Evolutionary conservation across 306 rosid genomes (phyloP).

Genomic region (Gynostemma pentaphyllum): DNA sequence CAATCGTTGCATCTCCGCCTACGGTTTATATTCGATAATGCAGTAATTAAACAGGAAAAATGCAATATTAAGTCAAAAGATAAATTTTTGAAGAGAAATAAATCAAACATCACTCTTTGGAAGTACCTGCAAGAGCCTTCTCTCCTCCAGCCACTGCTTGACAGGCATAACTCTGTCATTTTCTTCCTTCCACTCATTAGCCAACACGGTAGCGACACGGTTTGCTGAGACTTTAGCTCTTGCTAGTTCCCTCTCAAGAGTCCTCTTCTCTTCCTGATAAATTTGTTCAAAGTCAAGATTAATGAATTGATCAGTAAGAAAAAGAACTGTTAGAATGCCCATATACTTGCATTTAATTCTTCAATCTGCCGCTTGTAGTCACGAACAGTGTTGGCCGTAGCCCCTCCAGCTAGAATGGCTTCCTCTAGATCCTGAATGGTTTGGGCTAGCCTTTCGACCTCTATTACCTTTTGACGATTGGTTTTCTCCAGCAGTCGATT

Average conservation of each 20-base stretch:
- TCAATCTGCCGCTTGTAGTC: conserved; percentile 65
- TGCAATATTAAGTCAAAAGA: neutral
- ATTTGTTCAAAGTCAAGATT: conserved; percentile 9
- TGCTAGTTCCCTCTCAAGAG: conserved; percentile 83
- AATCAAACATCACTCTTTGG: neutral
- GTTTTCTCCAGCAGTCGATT: conserved; percentile 82
- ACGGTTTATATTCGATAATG: conserved; percentile 7
- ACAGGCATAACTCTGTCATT: conserved; percentile 88
- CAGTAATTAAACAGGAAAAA: conserved; percentile 8
- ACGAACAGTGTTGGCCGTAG: conserved; percentile 59
- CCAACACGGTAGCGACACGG: conserved; percentile 72
- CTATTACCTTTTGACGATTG: conserved; percentile 75
- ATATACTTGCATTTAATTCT: conserved; percentile 44
- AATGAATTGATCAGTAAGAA: neutral
- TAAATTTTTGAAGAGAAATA: neutral
- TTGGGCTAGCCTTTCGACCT: conserved; percentile 86
- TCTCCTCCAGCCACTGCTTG: conserved; percentile 88
- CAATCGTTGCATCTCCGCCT: conserved; percentile 89
- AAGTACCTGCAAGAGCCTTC: conserved; percentile 73
- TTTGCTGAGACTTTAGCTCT: conserved; percentile 70
- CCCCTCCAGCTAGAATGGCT: conserved; percentile 63
- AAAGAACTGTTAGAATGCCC: neutral
- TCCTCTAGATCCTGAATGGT: conserved; percentile 87
- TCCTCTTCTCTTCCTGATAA: conserved; percentile 82
- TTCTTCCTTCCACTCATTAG: conserved; percentile 97